phyloP scores from a whole-genome alignment of 2,329 filamentous ascomycete genomes.

The Xylariaceae sp. region DNA sequence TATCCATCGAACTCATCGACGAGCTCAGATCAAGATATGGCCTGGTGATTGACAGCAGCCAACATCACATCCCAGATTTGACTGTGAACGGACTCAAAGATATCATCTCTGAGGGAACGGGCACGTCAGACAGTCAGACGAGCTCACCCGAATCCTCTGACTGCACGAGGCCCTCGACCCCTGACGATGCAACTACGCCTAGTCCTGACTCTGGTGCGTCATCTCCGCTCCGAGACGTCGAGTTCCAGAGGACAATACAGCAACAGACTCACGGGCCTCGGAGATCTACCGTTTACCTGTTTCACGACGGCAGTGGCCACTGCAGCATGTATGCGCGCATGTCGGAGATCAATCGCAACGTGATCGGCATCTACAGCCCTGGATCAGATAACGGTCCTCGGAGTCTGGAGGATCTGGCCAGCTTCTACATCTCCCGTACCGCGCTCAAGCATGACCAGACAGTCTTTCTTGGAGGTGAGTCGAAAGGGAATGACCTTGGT shows the following conservation, averaged over 20 bases:
- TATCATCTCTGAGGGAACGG: neutral
- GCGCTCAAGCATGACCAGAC: slow-evolving; percentile 7
- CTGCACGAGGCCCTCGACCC: neutral
- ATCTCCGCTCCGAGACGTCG: no score
- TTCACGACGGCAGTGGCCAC: neutral
- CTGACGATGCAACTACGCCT: neutral
- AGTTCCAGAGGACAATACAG: slow-evolving; percentile 4
- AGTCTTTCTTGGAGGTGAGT: slow-evolving; percentile 38
- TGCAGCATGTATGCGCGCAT: neutral
- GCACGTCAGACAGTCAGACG: neutral
- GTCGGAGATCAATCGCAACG: neutral
- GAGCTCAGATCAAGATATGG: slow-evolving; percentile 20
- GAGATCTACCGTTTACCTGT: neutral
- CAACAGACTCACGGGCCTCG: slow-evolving; percentile 1
- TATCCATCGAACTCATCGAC: slow-evolving; percentile 23
- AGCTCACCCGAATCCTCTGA: neutral
- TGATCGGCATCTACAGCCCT: neutral
- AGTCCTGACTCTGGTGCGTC: neutral
- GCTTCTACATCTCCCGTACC: slow-evolving; percentile 17
- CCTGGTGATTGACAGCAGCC: slow-evolving; percentile 15
- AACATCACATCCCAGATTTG: slow-evolving; percentile 10
- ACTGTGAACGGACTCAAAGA: slow-evolving; percentile 9
- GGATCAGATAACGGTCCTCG: neutral
- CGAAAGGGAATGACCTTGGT: neutral
- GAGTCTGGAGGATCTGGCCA: slow-evolving; percentile 15